Evolutionary conservation across 306 rosid species (phyloP).

Genomic region (Hippophae rhamnoides): DNA sequence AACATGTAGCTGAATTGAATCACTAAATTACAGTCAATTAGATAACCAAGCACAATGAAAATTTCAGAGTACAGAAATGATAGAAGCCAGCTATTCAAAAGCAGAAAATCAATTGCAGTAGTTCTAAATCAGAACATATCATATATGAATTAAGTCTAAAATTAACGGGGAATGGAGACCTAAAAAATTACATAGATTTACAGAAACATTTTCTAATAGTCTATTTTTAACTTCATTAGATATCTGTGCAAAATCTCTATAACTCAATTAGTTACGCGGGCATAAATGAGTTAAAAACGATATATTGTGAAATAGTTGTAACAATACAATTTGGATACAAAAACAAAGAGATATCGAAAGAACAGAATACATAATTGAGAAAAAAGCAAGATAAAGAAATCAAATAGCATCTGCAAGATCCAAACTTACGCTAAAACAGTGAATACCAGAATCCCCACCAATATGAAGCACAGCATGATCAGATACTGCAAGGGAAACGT

Average conservation of each 20-base stretch:
- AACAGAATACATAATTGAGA: neutral
- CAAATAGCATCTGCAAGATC: neutral
- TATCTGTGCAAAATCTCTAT: too few species aligned
- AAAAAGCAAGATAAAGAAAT: neutral
- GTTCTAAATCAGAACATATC: neutral
- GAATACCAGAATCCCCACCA: conserved; percentile 78
- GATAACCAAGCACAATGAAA: neutral
- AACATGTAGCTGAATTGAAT: conserved; percentile 4
- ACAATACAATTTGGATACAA: too few species aligned
- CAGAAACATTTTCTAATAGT: too few species aligned
- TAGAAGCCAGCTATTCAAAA: conserved; percentile 1
- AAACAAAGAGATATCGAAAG: neutral
- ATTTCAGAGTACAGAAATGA: neutral
- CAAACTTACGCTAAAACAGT: conserved; percentile 87
- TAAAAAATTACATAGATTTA: neutral
- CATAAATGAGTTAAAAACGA: too few species aligned
- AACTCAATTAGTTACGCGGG: too few species aligned
- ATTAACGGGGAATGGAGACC: neutral
- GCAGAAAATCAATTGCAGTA: neutral
- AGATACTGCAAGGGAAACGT: conserved; percentile 62
- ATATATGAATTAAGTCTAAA: neutral
- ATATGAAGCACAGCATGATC: conserved; percentile 57
- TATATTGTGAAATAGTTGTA: too few species aligned
- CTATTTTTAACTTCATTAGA: too few species aligned
- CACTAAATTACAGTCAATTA: neutral